Conservation (phyloP, 2,329 filamentous ascomycete species). For the Aureobasidium pullulans region DNA sequence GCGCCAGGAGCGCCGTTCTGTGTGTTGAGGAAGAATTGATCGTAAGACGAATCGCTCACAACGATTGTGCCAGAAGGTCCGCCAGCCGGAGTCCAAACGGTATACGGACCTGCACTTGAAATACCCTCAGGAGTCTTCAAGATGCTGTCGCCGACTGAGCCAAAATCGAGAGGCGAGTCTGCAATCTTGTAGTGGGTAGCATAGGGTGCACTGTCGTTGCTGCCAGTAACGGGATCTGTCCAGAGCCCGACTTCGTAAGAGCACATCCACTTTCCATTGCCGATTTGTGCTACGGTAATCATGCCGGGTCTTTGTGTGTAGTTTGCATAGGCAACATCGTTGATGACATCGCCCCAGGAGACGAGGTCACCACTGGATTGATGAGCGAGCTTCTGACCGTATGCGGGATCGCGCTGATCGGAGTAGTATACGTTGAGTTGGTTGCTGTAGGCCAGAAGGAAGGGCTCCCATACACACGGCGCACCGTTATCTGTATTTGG, state of each 20-base stretch:
- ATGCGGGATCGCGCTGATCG: slow-evolving; percentile 57
- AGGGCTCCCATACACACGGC: slow-evolving; percentile 70
- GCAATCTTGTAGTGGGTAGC: slow-evolving; percentile 46
- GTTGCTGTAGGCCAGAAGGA: slow-evolving; percentile 52
- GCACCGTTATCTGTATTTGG: slow-evolving; percentile 56
- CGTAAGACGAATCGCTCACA: slow-evolving; percentile 34
- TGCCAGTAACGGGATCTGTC: slow-evolving; percentile 25
- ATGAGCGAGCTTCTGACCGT: slow-evolving; percentile 66
- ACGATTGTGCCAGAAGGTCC: slow-evolving; percentile 44
- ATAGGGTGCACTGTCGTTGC: slow-evolving; percentile 34
- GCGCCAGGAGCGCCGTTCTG: slow-evolving; percentile 34
- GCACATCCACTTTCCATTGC: slow-evolving; percentile 56
- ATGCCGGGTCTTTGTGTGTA: slow-evolving; percentile 62
- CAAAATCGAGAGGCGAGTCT: slow-evolving; percentile 42
- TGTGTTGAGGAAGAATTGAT: slow-evolving; percentile 42
- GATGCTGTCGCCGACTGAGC: slow-evolving; percentile 31
- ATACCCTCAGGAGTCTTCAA: slow-evolving; percentile 40
- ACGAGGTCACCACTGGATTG: slow-evolving; percentile 53
- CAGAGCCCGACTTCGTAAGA: slow-evolving; percentile 52
- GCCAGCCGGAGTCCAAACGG: slow-evolving; percentile 45
- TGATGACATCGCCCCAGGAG: slow-evolving; percentile 52
- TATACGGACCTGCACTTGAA: slow-evolving; percentile 43
- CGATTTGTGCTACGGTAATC: slow-evolving; percentile 51
- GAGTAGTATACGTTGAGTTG: slow-evolving; percentile 62
- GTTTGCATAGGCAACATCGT: slow-evolving; percentile 55